Conservation (phyloP, 352 stramenopile genomes). For the Lagenidium giganteum region DNA sequence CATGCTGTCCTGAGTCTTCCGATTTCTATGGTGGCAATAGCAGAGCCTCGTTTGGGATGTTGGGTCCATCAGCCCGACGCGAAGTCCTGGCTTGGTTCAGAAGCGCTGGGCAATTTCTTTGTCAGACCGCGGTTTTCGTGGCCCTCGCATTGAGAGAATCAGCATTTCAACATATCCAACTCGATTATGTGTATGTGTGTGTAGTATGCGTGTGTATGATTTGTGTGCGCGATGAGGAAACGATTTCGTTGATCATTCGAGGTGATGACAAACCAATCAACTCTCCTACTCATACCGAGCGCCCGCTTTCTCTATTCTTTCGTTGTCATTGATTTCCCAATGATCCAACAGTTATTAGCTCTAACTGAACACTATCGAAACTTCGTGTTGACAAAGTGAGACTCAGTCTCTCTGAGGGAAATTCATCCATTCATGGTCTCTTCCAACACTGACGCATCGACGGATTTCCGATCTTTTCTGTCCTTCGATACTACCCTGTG, state of each 20-base stretch:
- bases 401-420: slow-evolving; percentile 21
- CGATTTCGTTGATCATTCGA: slow-evolving; percentile 25
- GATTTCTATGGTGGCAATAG: slow-evolving; percentile 20
- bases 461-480: too few species aligned
- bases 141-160: slow-evolving; percentile 28
- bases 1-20: slow-evolving; percentile 27
- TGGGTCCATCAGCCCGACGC: slow-evolving; percentile 29
- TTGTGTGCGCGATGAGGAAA: slow-evolving; percentile 23
- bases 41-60: slow-evolving; percentile 17
- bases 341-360: slow-evolving; percentile 88
- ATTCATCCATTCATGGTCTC: background rate
- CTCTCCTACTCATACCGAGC: slow-evolving; percentile 33
- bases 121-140: slow-evolving; percentile 25
- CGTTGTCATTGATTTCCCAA: slow-evolving; percentile 29
- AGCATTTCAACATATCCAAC: slow-evolving; percentile 25
- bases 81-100: slow-evolving; percentile 14
- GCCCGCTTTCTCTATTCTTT: slow-evolving; percentile 1
- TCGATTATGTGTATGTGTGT: slow-evolving; percentile 5
- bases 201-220: slow-evolving; percentile 3
- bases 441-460: too few species aligned
- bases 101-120: slow-evolving; percentile 26
- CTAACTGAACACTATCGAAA: slow-evolving; percentile 86
- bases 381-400: slow-evolving; percentile 18
- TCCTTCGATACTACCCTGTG: background rate
- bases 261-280: slow-evolving; percentile 27